phyloP scores from a whole-genome alignment of 495 filamentous ascomycete genomes.

The Aspergillus conjunctus region DNA sequence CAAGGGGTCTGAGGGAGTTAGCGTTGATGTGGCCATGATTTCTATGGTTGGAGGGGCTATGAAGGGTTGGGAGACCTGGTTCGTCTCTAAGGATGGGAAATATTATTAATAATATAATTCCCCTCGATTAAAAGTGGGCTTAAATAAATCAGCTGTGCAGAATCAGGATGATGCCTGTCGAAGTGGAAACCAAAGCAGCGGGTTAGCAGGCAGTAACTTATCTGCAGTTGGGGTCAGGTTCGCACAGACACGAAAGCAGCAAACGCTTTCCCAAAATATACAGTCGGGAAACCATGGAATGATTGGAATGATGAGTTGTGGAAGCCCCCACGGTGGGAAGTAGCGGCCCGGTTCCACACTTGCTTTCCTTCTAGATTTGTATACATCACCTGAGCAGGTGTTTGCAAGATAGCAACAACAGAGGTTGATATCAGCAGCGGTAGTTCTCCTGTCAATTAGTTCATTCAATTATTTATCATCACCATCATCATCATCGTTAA shows the following conservation, averaged over 20 bases:
- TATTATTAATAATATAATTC: neutral
- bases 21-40: neutral
- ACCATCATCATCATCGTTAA: too few species aligned
- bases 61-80: too few species aligned
- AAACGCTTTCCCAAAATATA: slow-evolving; percentile 15
- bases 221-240: slow-evolving; percentile 22
- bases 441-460: too few species aligned
- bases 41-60: neutral
- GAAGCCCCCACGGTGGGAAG: neutral
- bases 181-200: neutral
- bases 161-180: neutral
- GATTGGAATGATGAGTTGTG: slow-evolving; percentile 1
- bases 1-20: slow-evolving; percentile 5
- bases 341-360: slow-evolving; percentile 1
- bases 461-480: too few species aligned
- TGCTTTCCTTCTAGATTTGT: neutral
- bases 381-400: too few species aligned
- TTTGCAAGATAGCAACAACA: too few species aligned
- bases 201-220: neutral
- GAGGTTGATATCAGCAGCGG: too few species aligned
- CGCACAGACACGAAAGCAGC: slow-evolving; percentile 22
- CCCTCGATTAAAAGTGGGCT: neutral
- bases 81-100: too few species aligned
- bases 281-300: slow-evolving; percentile 11
- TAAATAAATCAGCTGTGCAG: neutral